Evolutionary conservation across 108 stramenopile species (phyloP).

Genomic region (Cyclotella cryptica): DNA sequence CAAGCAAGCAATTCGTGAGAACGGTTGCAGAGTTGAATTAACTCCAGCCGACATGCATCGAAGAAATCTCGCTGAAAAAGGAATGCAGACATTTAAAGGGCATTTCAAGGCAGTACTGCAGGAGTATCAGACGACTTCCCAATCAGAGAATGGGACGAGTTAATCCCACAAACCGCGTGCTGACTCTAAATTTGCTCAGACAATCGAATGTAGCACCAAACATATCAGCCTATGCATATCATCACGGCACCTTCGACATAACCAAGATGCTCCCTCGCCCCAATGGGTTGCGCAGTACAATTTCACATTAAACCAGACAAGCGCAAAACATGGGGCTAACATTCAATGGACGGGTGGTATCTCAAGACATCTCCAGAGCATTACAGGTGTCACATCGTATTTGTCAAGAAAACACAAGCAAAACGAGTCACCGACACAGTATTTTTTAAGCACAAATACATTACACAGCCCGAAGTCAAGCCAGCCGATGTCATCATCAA

Average conservation of each 20-base stretch:
- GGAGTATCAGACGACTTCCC: conserved; percentile 39
- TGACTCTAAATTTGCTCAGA: conserved; percentile 51
- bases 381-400: conserved; percentile 28
- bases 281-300: neutral
- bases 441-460: conserved; percentile 16
- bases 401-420: conserved; percentile 7
- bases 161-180: conserved; percentile 44
- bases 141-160: conserved; percentile 38
- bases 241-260: neutral
- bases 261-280: neutral
- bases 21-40: neutral
- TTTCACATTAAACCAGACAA: conserved; percentile 26
- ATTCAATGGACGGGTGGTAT: conserved; percentile 25
- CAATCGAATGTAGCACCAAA: conserved; percentile 35
- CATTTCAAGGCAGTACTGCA: conserved; percentile 55
- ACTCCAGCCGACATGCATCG: conserved; percentile 10
- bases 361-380: conserved; percentile 25
- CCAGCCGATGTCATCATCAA: conserved; percentile 15
- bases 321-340: conserved; percentile 18
- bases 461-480: conserved; percentile 18
- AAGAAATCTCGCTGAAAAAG: conserved; percentile 58
- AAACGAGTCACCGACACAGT: conserved; percentile 34
- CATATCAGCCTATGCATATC: conserved; percentile 1
- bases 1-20: conserved; percentile 5
- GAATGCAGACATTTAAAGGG: conserved; percentile 60